phyloP scores from a whole-genome alignment of 202 grass and related monocot species.

The Dendrocalamus latiflorus region DNA sequence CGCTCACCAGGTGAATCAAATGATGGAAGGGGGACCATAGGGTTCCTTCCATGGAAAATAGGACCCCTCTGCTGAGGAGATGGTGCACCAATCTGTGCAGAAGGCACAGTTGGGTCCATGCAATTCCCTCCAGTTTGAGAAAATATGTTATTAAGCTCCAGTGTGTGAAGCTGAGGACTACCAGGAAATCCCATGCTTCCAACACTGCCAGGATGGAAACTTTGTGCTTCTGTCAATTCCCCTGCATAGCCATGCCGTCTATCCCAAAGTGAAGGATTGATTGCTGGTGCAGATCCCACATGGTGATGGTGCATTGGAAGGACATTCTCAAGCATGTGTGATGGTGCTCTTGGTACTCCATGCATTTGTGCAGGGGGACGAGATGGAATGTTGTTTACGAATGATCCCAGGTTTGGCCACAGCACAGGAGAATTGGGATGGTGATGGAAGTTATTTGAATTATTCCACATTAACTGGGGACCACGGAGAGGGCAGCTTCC shows the following conservation, averaged over 20 bases:
- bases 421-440: conserved; percentile 46
- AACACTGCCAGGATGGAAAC: conserved; percentile 72
- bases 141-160: conserved; percentile 66
- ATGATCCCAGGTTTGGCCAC: conserved; percentile 57
- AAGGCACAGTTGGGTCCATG: conserved; percentile 54
- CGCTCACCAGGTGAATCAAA: conserved; percentile 58
- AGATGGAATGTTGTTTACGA: conserved; percentile 53
- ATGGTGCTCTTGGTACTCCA: conserved; percentile 61
- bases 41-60: conserved; percentile 79
- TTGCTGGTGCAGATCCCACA: conserved; percentile 64
- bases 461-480: conserved; percentile 75
- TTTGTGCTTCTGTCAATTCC: conserved; percentile 43
- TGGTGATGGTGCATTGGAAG: conserved; percentile 61
- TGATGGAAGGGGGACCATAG: conserved; percentile 55
- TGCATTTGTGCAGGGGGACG: conserved; percentile 40
- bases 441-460: conserved; percentile 48
- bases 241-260: conserved; percentile 46
- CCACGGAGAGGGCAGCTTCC: conserved; percentile 60
- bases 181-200: conserved; percentile 73
- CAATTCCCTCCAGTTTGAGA: conserved; percentile 54
- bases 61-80: conserved; percentile 82
- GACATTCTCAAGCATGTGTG: conserved; percentile 57
- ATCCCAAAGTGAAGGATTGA: conserved; percentile 66
- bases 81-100: conserved; percentile 51
- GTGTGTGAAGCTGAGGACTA: conserved; percentile 57